Base-by-base conservation (phyloP, 108 stramenopile species). In the Schizochytrium sp. region DNA sequence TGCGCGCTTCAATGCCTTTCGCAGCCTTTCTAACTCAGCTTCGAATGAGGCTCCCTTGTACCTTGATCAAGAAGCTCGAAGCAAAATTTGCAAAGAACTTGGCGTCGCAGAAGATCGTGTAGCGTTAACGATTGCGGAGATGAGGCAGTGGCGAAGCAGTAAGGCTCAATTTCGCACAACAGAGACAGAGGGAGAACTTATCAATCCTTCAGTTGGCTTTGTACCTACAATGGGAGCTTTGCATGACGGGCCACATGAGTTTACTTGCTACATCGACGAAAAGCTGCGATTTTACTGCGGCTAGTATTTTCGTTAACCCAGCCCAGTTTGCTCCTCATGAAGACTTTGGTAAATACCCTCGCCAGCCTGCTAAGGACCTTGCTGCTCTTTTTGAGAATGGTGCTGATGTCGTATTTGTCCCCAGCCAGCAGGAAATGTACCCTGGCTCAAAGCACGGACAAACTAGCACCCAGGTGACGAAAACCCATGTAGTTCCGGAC, bases 171-270 rank as follows among this genome's bases (percentile, higher is more conserved):
- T 61, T 4, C 61, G 87, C 57, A 87, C 15, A 61, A 17, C 61
- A 5, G 38, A 46, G 40, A 46, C 45, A 46, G 40, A 17, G 13
- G 61, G 49, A 59, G 88, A 88, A 61, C 42, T 1, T 8, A 69
- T 69, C 2, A 17, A 28, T 87, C 87, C 57, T 5, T 49, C 17
- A 5, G 8, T 93, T 15, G 93, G 93, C 42, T 92, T 98, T 87
- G 99, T 99, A 12, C 99, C 99, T 2, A 99, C 99, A 4, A 99
- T 99, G 99, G 99, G 99, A 64, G 98, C 98, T 3, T 91, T 99
- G n/a, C 99, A 99, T 90, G 97, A 95, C 88, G 99, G 99, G 97
- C 3, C 96, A 97, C 88, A 87, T 97, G 12, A 94, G 95, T 19
- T 90, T 98, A 15, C 92, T 96, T 10, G 87, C 53, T 72, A 15